Evolutionary conservation across 345 rosid genomes (phyloP).

Genomic region (Eucalyptus tenuipes): DNA sequence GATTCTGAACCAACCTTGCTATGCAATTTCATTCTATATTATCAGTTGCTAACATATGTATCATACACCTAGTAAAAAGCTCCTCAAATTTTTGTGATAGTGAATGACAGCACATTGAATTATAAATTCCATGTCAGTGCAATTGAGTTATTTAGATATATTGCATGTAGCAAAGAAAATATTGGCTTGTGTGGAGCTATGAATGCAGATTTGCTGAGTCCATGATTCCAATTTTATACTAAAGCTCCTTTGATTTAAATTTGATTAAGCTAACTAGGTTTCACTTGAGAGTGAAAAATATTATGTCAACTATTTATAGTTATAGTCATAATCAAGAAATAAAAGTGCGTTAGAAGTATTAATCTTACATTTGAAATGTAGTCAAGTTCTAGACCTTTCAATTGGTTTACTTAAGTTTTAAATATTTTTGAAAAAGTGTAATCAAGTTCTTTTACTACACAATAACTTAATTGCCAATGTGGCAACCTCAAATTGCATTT

Average conservation of each 20-base stretch:
- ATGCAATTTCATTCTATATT: neutral
- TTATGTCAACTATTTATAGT: accelerated
- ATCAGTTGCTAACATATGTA: neutral
- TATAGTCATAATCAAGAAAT: neutral
- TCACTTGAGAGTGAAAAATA: neutral
- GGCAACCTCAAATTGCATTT: neutral
- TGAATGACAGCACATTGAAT: accelerated
- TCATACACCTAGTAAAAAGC: neutral
- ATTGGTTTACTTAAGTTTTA: neutral
- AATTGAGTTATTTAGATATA: no score
- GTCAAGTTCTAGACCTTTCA: neutral
- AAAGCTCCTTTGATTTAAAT: neutral
- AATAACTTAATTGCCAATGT: neutral
- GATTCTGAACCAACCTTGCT: neutral
- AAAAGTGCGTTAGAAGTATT: neutral
- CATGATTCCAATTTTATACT: neutral
- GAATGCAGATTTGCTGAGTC: neutral
- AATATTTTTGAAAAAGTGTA: neutral
- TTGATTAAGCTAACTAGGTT: neutral
- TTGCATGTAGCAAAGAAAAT: neutral
- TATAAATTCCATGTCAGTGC: accelerated
- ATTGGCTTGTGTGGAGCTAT: neutral
- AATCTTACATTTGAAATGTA: neutral
- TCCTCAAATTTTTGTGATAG: no score
- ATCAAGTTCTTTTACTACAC: neutral